Base-by-base conservation (phyloP, 73 alveolate genomes). In the Paramecium primaurelia region DNA sequence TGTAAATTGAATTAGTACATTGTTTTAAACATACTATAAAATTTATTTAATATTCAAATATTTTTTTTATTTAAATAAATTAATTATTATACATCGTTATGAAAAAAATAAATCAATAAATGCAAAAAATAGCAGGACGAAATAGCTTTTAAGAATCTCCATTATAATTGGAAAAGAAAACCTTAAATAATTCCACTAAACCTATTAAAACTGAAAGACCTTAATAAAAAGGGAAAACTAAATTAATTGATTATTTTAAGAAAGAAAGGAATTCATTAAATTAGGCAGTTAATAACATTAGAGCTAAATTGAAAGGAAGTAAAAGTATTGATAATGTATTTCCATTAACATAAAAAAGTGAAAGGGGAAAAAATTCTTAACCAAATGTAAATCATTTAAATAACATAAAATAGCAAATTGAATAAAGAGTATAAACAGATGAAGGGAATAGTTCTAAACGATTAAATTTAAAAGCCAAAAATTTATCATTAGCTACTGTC, bases 191-290 rank as follows among this genome's bases (percentile, higher is more conserved):
- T 16, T 36, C n/a, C 9, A 32, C 60, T 0, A 80, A 80, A 49
- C 18, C 47, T 20, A 7, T 64, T 25, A 80, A 80, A 26, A 80
- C 91, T 14, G 91, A 80, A 26, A 42, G 91, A 18, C 91, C 91
- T 40, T 45, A 3, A 80, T 22, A 26, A 32, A 80, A 80, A 64
- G 84, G 84, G 36, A 80, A 47, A 22, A 45, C 71, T 3, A 80
- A 80, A 80, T 80, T 80, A 47, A 20, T 7, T 4, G 91, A 80
- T 5, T 80, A 80, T 49, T 80, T 80, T 45, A 80, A 80, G 73
- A 80, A 80, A 45, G 91, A 80, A 49, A 80, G 91, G 58, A 80
- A 80, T 80, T 40, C 91, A 20, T 26, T 80, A 28, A 32, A 28
- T 10, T 25, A 40, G 14, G 91, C 14, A 1, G 44, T 34, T 4